phyloP scores from a whole-genome alignment of 1,284 basidiomycete genomes.

The Testicularia cyperi region DNA sequence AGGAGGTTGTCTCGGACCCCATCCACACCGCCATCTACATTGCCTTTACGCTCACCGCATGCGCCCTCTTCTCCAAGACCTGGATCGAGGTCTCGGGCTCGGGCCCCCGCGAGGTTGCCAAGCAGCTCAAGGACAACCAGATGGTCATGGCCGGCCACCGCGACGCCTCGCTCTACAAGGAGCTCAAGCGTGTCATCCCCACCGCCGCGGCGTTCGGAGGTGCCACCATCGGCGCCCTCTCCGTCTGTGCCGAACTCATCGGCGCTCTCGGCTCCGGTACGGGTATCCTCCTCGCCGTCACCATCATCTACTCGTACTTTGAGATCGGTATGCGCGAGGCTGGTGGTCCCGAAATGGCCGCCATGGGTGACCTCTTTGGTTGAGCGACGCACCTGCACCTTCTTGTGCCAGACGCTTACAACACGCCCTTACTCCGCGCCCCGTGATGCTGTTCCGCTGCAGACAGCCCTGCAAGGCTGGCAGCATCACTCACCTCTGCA shows the following conservation, averaged over 20 bases:
- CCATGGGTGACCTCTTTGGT: conserved; percentile 61
- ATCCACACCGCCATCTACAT: conserved; percentile 92
- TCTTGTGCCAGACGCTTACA: too few relatives aligned
- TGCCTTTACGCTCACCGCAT: conserved; percentile 86
- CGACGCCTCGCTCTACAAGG: conserved; percentile 98
- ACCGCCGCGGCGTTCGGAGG: conserved; percentile 96
- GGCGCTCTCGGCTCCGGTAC: conserved; percentile 95
- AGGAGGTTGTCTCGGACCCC: conserved; percentile 82
- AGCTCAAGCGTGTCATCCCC: conserved; percentile 94
- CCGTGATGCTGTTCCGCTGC: too few relatives aligned
- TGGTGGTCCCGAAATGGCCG: conserved; percentile 62
- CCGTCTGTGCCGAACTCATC: conserved; percentile 93
- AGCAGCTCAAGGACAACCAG: conserved; percentile 96
- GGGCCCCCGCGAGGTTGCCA: conserved; percentile 91
- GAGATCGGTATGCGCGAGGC: conserved; percentile 65
- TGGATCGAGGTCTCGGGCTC: conserved; percentile 98
- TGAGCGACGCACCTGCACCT: conserved; percentile 10
- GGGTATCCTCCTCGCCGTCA: conserved; percentile 95
- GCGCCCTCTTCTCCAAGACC: conserved; percentile 96
- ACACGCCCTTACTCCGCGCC: too few relatives aligned
- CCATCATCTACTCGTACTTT: conserved; percentile 79
- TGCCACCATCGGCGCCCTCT: conserved; percentile 87
- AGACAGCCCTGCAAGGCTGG: too few relatives aligned
- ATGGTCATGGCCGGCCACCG: conserved; percentile 99
- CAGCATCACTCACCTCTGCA: too few relatives aligned